phyloP scores from a whole-genome alignment of 2,329 filamentous ascomycete genomes.

The Bipolaris oryzae region DNA sequence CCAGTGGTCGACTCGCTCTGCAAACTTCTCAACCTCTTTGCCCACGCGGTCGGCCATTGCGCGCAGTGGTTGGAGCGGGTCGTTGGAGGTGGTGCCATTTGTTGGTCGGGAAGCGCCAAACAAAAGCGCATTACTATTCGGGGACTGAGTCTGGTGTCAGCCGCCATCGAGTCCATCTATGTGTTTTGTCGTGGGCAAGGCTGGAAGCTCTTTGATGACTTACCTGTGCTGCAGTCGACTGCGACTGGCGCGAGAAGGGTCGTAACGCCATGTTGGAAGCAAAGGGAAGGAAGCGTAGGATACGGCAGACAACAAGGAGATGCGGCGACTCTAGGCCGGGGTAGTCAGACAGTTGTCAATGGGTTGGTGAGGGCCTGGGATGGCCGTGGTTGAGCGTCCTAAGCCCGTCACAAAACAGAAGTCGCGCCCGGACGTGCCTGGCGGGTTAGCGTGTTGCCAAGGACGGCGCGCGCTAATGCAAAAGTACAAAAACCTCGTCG shows the following conservation, averaged over 20 bases:
- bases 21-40: constrained; percentile 85
- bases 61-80: constrained; percentile 65
- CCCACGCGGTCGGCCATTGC: constrained; percentile 72
- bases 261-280: constrained; percentile 31
- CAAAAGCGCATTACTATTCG: constrained; percentile 15
- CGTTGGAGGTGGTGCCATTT: constrained; percentile 29
- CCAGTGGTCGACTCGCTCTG: constrained; percentile 80
- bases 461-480: constrained; percentile 20
- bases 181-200: not conserved
- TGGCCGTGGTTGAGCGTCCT: constrained; percentile 14
- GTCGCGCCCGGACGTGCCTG: constrained; percentile 18
- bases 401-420: constrained; percentile 35
- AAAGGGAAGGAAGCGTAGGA: not conserved
- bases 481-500: constrained; percentile 27
- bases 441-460: constrained; percentile 22
- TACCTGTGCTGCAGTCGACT: constrained; percentile 34
- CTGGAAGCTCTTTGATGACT: constrained; percentile 12
- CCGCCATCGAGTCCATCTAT: not conserved
- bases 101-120: constrained; percentile 23
- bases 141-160: constrained; percentile 14
- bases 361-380: constrained; percentile 2
- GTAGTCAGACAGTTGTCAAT: constrained; percentile 4
- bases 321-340: not conserved
- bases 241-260: constrained; percentile 36
- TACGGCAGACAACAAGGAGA: not conserved